Percentiles rank a stretch among this genome's conserved stretches.
Conservation (phyloP, 2,329 filamentous ascomycete genomes). For the Alternaria panax region DNA sequence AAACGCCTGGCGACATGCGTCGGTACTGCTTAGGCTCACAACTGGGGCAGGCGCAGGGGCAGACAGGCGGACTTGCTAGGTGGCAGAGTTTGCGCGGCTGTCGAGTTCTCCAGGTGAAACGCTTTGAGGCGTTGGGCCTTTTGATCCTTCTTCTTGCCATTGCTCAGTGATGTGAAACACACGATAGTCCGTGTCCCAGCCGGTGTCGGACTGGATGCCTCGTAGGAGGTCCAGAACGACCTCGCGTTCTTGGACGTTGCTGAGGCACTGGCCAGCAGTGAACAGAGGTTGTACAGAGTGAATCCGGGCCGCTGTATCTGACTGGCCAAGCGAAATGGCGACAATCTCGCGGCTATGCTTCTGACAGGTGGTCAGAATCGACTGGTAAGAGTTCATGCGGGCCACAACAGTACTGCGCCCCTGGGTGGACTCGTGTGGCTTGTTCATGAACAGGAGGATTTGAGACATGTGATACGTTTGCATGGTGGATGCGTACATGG, state of each 20-base stretch:
- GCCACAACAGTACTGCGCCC: slow-evolving; percentile 61
- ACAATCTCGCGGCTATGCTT: slow-evolving; percentile 68
- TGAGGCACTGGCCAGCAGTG: slow-evolving; percentile 68
- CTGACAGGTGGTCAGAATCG: slow-evolving; percentile 63
- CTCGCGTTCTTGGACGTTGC: slow-evolving; percentile 61
- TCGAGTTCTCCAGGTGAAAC: slow-evolving; percentile 1
- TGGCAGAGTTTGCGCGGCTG: background rate
- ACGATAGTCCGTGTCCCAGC: slow-evolving; percentile 69
- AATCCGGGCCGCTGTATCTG: slow-evolving; percentile 64
- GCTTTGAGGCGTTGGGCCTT: slow-evolving; percentile 31
- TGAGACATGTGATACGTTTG: slow-evolving; percentile 71
- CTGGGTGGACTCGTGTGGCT: slow-evolving; percentile 63
- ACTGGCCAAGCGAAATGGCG: slow-evolving; percentile 65
- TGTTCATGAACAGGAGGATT: slow-evolving; percentile 68
- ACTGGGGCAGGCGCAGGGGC: background rate
- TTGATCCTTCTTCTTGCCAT: slow-evolving; percentile 51
- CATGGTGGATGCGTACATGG: slow-evolving; percentile 71
- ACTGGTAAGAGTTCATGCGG: slow-evolving; percentile 63
- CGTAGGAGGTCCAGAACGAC: slow-evolving; percentile 64
- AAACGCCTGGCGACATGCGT: slow-evolving; percentile 4
- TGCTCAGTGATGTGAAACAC: slow-evolving; percentile 61
- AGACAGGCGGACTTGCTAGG: slow-evolving; percentile 8
- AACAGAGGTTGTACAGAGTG: slow-evolving; percentile 67
- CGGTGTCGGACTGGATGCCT: slow-evolving; percentile 67
- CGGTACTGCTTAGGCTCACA: background rate